phyloP scores from a whole-genome alignment of 2,329 filamentous ascomycete species.

The Botrytis cinerea region DNA sequence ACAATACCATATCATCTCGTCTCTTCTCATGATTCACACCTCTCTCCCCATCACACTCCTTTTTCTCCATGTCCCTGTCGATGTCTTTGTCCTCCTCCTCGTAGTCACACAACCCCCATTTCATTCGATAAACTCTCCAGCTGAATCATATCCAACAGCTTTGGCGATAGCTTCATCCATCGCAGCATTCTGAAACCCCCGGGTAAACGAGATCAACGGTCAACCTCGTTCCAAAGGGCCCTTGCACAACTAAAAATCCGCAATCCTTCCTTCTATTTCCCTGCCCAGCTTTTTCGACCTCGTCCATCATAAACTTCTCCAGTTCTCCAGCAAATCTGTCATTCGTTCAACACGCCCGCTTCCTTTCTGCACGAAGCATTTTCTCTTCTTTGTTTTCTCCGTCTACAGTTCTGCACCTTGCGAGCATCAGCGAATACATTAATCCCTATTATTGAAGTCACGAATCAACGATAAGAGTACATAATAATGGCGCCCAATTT shows the following conservation, averaged over 20 bases:
- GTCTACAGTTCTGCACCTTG: neutral
- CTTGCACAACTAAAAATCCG: slow-evolving; percentile 23
- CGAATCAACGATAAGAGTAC: slow-evolving; percentile 20
- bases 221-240: slow-evolving; percentile 2
- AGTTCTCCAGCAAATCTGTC: slow-evolving; percentile 11
- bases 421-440: neutral
- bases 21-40: neutral
- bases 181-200: neutral
- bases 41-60: neutral
- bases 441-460: slow-evolving; percentile 12
- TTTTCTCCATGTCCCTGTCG: neutral
- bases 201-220: slow-evolving; percentile 16
- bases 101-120: neutral
- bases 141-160: neutral
- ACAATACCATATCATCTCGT: neutral
- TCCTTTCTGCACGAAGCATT: neutral
- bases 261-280: slow-evolving; percentile 11
- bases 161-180: slow-evolving; percentile 7
- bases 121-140: neutral
- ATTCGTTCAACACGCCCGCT: slow-evolving; percentile 6
- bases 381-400: neutral
- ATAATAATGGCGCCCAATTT: slow-evolving; percentile 74
- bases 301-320: slow-evolving; percentile 1
- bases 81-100: neutral
- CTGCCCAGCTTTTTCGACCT: slow-evolving; percentile 2